Percentiles rank a stretch among this genome's conserved stretches.
Evolutionary conservation across 345 rosid genomes (phyloP).

Genomic region (Kernera saxatilis): DNA sequence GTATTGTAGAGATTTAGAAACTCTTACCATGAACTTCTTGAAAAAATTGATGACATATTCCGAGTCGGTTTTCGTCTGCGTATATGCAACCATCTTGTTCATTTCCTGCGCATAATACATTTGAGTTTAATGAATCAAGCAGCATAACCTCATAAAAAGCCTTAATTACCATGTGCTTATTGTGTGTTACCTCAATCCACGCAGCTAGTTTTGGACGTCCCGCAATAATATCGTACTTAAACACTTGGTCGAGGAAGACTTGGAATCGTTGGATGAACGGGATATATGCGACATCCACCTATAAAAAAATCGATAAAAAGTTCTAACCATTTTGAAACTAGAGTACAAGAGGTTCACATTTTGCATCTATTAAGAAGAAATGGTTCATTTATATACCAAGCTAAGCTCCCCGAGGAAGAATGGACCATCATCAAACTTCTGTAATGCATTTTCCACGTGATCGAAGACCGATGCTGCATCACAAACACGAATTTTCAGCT

Average conservation of each 20-base stretch:
- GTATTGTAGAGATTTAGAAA: not conserved
- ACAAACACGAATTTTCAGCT: not conserved
- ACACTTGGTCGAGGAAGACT: conserved; percentile 48
- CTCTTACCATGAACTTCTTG: conserved; percentile 44
- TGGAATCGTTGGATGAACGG: conserved; percentile 64
- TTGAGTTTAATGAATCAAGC: not conserved
- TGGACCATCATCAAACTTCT: conserved; percentile 69
- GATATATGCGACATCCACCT: conserved; percentile 78
- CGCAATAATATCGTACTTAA: conserved; percentile 48
- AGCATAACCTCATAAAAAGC: not conserved
- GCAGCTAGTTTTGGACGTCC: conserved; percentile 74
- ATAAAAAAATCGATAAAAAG: not conserved
- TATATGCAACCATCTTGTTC: conserved; percentile 61
- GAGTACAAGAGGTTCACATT: not conserved
- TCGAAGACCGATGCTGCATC: conserved; percentile 56
- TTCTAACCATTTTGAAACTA: not conserved
- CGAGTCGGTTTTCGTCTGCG: conserved; percentile 56
- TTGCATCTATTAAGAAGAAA: not conserved
- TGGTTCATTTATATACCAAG: conserved; percentile 40
- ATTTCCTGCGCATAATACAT: conserved; percentile 38
- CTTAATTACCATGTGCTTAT: not conserved
- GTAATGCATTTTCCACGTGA: conserved; percentile 60
- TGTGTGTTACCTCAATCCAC: conserved; percentile 73
- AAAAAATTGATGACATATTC: conserved; percentile 43
- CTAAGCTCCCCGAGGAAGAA: conserved; percentile 82